phyloP scores from a whole-genome alignment of 805 yeast genomes.

The Wickerhamiella galacta region DNA sequence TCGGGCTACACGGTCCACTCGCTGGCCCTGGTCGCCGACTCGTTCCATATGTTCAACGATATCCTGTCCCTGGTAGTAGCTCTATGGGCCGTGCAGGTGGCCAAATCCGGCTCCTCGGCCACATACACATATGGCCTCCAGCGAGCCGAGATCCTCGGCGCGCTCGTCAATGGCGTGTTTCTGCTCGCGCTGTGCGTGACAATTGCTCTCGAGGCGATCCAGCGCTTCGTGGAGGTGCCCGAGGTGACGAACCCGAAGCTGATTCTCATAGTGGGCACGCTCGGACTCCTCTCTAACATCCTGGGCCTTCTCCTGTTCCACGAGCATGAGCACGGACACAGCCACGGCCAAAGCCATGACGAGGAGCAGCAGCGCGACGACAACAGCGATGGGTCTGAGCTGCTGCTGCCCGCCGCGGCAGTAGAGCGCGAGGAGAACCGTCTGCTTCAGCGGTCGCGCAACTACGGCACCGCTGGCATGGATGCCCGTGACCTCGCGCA shows the following conservation, averaged over 20 bases:
- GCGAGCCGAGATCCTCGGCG: slow-evolving; percentile 92
- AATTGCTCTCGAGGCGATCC: slow-evolving; percentile 82
- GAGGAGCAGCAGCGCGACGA: slow-evolving; percentile 7
- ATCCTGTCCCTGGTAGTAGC: slow-evolving; percentile 80
- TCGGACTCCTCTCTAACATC: slow-evolving; percentile 69
- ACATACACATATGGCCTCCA: slow-evolving; percentile 96
- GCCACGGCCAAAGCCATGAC: slow-evolving; percentile 21
- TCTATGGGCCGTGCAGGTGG: slow-evolving; percentile 88
- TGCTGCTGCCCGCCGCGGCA: slow-evolving; percentile 11
- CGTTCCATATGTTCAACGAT: slow-evolving; percentile 96
- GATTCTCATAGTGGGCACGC: slow-evolving; percentile 63
- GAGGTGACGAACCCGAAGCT: slow-evolving; percentile 67
- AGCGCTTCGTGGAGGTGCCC: slow-evolving; percentile 70
- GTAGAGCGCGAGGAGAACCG: slow-evolving; percentile 15
- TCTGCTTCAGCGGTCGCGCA: slow-evolving; percentile 7
- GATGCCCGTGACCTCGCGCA: slow-evolving; percentile 14
- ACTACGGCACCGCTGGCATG: slow-evolving; percentile 15
- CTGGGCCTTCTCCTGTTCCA: slow-evolving; percentile 75
- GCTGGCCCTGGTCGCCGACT: slow-evolving; percentile 84
- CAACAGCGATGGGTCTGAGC: slow-evolving; percentile 4
- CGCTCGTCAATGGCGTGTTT: slow-evolving; percentile 84
- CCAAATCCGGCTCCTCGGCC: slow-evolving; percentile 69
- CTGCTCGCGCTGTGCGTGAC: slow-evolving; percentile 82
- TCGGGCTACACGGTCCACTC: slow-evolving; percentile 78
- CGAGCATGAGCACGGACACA: slow-evolving; percentile 36